Percentiles rank a stretch among this genome's conserved stretches.
Evolutionary conservation across 2,329 filamentous ascomycete genomes (phyloP).

Genomic region (Fusarium decemcellulare): DNA sequence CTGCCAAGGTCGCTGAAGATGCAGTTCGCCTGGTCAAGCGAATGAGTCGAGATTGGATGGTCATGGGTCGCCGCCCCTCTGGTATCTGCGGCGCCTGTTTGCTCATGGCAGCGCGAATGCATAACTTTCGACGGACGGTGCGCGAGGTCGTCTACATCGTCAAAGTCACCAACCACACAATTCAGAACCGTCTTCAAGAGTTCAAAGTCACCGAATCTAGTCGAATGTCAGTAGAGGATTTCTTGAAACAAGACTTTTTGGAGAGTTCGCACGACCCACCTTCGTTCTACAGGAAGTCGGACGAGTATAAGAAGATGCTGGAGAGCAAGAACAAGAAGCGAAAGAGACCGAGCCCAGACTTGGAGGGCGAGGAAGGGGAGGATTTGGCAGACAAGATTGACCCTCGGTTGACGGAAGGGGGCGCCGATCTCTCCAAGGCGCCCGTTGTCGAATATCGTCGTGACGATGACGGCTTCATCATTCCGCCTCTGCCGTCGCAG

Average conservation of each 20-base stretch:
- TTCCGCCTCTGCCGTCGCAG: slow-evolving; percentile 66
- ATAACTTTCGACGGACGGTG: slow-evolving; percentile 94
- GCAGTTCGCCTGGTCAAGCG: slow-evolving; percentile 89
- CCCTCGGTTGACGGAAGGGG: slow-evolving; percentile 44
- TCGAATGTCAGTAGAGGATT: slow-evolving; percentile 88
- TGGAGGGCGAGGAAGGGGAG: slow-evolving; percentile 42
- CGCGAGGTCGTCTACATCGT: slow-evolving; percentile 98
- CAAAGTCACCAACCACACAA: slow-evolving; percentile 94
- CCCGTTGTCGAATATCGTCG: slow-evolving; percentile 59
- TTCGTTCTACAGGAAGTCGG: slow-evolving; percentile 78
- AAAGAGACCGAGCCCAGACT: slow-evolving; percentile 56
- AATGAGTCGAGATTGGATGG: slow-evolving; percentile 99
- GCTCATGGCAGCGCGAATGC: slow-evolving; percentile 96
- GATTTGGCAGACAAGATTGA: slow-evolving; percentile 25
- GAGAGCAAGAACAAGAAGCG: slow-evolving; percentile 64
- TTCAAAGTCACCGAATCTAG: slow-evolving; percentile 91
- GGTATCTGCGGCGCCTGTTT: slow-evolving; percentile 95
- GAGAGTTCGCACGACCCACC: slow-evolving; percentile 87
- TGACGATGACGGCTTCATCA: slow-evolving; percentile 78
- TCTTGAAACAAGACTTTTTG: slow-evolving; percentile 78
- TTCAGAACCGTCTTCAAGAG: slow-evolving; percentile 91
- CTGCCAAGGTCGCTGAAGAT: slow-evolving; percentile 88
- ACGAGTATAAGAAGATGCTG: slow-evolving; percentile 70
- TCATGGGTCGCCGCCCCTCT: slow-evolving; percentile 91
- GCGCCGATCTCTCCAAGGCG: slow-evolving; percentile 53